A percentile compares a stretch with the other conserved stretches of the same genome.
phyloP scores from a whole-genome alignment of 2,329 filamentous ascomycete species.

The Ophiostoma sp. region DNA sequence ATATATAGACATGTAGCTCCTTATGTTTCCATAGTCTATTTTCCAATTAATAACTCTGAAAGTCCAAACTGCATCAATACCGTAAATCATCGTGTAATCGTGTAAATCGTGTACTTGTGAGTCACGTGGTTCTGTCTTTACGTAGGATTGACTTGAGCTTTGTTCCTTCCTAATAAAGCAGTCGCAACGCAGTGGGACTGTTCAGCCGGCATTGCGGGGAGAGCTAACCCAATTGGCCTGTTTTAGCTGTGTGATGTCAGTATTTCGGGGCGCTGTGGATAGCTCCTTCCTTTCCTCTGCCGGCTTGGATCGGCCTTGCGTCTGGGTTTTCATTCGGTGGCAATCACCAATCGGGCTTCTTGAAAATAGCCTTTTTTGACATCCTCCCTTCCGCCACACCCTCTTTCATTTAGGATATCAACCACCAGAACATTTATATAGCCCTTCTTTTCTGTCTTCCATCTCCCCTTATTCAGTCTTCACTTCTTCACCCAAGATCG shows the following conservation, averaged over 20 bases:
- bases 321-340: conserved; percentile 6
- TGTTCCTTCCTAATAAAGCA: not conserved
- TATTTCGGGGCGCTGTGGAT: conserved; percentile 3
- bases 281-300: not conserved
- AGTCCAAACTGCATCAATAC: too few species aligned
- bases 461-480: not conserved
- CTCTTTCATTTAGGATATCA: not conserved
- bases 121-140: not conserved
- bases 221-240: not conserved
- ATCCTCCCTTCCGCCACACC: not conserved
- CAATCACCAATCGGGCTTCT: not conserved
- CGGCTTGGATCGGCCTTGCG: conserved; percentile 8
- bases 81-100: too few species aligned
- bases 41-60: too few species aligned
- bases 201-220: not conserved
- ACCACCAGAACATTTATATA: not conserved
- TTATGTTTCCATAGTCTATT: too few species aligned
- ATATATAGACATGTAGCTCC: not conserved
- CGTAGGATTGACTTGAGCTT: not conserved
- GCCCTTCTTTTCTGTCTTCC: not conserved
- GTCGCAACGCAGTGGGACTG: conserved; percentile 6
- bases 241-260: conserved; percentile 3
- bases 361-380: not conserved
- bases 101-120: not conserved
- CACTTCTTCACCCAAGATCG: not conserved